Conservation (phyloP, 108 stramenopile genomes). For the Nannochloropsis salina region DNA sequence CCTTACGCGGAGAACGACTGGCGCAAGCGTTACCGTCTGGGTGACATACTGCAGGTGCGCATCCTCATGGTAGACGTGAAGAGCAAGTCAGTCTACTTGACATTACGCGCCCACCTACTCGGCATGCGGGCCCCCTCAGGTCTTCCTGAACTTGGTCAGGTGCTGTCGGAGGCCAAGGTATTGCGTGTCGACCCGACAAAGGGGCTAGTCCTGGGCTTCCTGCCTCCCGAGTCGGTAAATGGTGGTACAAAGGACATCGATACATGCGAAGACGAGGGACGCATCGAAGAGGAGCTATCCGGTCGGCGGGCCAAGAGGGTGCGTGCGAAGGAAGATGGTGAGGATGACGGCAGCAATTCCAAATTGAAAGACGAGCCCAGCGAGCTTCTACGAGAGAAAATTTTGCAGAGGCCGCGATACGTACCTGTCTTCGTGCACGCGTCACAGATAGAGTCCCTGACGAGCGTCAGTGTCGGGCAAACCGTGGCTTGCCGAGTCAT, state of each 20-base stretch:
- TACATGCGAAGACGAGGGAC: slow-evolving; percentile 9
- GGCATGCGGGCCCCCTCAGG: slow-evolving; percentile 35
- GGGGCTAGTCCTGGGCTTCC: slow-evolving; percentile 26
- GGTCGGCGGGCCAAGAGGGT: background rate
- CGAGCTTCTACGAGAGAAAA: background rate
- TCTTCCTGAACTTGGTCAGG: slow-evolving; percentile 28
- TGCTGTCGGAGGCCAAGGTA: slow-evolving; percentile 33
- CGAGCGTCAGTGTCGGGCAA: background rate
- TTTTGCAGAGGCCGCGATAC: slow-evolving; percentile 3
- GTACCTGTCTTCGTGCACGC: slow-evolving; percentile 34
- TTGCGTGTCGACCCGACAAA: slow-evolving; percentile 37
- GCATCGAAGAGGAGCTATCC: background rate
- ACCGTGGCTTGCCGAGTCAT: slow-evolving; percentile 43
- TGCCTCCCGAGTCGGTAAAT: background rate
- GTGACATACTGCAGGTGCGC: slow-evolving; percentile 46
- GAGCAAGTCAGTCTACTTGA: slow-evolving; percentile 45
- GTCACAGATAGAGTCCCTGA: slow-evolving; percentile 21
- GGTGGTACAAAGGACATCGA: background rate
- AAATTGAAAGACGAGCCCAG: background rate
- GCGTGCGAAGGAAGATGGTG: slow-evolving; percentile 13
- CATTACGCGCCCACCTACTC: slow-evolving; percentile 46
- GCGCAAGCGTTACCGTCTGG: slow-evolving; percentile 41
- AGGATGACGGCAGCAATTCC: slow-evolving; percentile 12
- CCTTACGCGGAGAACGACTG: slow-evolving; percentile 28
- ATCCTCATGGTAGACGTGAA: slow-evolving; percentile 47